phyloP scores from a whole-genome alignment of 768 basidiomycete species.

The Terana coerulea region DNA sequence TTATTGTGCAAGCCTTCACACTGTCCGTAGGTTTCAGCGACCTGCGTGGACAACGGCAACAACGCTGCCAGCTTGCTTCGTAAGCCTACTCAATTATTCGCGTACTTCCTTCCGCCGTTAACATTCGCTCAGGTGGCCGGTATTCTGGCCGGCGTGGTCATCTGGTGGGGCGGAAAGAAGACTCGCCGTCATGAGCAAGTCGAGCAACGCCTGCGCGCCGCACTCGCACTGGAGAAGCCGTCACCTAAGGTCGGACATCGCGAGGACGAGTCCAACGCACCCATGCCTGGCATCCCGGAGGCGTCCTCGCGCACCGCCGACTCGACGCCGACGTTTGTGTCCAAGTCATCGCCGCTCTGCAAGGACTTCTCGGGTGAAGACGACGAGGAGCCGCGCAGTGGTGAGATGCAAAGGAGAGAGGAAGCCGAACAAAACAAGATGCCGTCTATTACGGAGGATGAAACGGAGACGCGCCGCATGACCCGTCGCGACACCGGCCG shows the following conservation, averaged over 20 bases:
- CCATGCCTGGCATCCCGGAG: background rate
- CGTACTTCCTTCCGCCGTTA: background rate
- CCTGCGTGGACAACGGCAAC: constrained; percentile 66
- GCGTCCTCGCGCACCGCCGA: background rate
- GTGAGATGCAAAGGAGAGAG: background rate
- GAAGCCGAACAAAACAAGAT: background rate
- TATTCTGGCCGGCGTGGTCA: constrained; percentile 67
- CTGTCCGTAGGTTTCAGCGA: constrained; percentile 43
- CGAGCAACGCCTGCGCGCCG: constrained; percentile 50
- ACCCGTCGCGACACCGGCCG: background rate
- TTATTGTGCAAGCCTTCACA: background rate
- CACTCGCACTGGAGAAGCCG: constrained; percentile 33
- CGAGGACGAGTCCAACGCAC: background rate
- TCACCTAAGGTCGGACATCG: background rate
- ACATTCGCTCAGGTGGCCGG: constrained; percentile 34
- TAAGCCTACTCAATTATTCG: constrained; percentile 35
- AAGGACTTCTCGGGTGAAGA: background rate
- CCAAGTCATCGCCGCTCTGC: background rate
- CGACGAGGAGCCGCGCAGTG: background rate
- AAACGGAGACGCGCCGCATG: constrained; percentile 4
- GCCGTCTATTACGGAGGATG: background rate
- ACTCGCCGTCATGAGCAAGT: constrained; percentile 69
- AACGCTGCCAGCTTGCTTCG: constrained; percentile 70
- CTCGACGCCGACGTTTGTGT: background rate
- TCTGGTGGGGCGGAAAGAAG: constrained; percentile 68